Percentiles rank a stretch among this genome's conserved stretches.
These are phyloP conservation scores for Candida glucosophila DNA, from an alignment of 1,139 yeast species.

Conservation along the genomic window DNA sequence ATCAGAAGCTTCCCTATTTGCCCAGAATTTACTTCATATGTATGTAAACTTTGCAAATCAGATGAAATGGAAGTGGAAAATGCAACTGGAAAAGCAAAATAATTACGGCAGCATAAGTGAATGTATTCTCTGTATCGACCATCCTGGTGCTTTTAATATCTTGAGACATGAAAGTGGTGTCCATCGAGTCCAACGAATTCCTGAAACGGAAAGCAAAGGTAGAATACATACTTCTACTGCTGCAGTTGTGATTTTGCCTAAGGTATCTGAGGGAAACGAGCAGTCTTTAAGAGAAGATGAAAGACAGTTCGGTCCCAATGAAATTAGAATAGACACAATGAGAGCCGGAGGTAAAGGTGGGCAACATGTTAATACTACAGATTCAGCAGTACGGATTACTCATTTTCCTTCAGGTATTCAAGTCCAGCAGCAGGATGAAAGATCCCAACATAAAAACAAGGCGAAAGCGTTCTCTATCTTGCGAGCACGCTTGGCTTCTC, in stretches of 20 bases:
- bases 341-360: conserved; percentile 98
- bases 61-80: conserved; percentile 57
- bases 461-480: conserved; percentile 88
- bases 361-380: conserved; percentile 96
- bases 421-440: conserved; percentile 87
- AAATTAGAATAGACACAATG: conserved; percentile 89
- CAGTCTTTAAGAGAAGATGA: conserved; percentile 53
- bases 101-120: conserved; percentile 59
- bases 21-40: conserved; percentile 75
- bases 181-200: conserved; percentile 91
- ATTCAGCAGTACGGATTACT: conserved; percentile 89
- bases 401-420: conserved; percentile 89
- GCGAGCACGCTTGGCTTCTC: conserved; percentile 77
- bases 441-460: conserved; percentile 91
- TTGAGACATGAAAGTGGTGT: conserved; percentile 90
- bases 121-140: conserved; percentile 66
- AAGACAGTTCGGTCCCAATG: conserved; percentile 75
- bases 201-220: conserved; percentile 89
- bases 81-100: conserved; percentile 57
- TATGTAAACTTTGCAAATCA: conserved; percentile 61
- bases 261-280: conserved; percentile 53
- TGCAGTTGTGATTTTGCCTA: conserved; percentile 90
- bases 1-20: conserved; percentile 80
- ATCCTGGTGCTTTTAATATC: conserved; percentile 66
- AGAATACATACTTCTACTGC: conserved; percentile 94